Percentiles rank a stretch among this genome's conserved stretches.
Evolutionary conservation across 225 moss, liverwort and hornwort species (phyloP).

Genomic region (Takakia lepidozioides): DNA sequence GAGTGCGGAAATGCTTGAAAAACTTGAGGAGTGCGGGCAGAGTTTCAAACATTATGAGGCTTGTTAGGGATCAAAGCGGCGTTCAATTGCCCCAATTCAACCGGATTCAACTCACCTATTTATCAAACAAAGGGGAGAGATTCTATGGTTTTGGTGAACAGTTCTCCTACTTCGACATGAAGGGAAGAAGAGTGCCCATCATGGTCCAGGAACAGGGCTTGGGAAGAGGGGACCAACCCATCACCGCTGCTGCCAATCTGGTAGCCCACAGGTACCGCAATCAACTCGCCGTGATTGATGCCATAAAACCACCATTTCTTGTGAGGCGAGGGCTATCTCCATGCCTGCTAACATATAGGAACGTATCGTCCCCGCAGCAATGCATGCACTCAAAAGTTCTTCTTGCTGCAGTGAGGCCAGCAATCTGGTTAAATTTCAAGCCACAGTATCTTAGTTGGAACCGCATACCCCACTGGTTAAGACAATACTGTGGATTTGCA

Average conservation of each 20-base stretch:
- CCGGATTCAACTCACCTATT: constrained; percentile 57
- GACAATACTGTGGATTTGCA: too few species aligned
- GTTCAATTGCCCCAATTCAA: constrained; percentile 33
- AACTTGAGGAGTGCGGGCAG: too few species aligned
- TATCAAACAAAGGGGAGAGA: constrained; percentile 41
- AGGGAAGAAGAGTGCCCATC: constrained; percentile 69
- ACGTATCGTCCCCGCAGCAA: too few species aligned
- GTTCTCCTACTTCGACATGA: constrained; percentile 72
- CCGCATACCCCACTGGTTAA: too few species aligned
- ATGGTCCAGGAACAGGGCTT: constrained; percentile 88
- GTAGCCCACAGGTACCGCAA: constrained; percentile 58
- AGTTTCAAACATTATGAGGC: constrained; percentile 2
- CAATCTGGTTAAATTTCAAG: too few species aligned
- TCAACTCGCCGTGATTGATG: too few species aligned
- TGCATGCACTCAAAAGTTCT: too few species aligned
- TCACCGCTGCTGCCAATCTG: constrained; percentile 80
- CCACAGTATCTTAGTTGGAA: too few species aligned
- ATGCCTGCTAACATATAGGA: too few species aligned
- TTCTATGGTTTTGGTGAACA: constrained; percentile 96
- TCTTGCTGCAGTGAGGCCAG: too few species aligned
- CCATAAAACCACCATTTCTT: too few species aligned
- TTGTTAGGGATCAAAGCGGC: constrained; percentile 2
- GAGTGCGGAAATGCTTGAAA: neutral
- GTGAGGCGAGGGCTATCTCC: too few species aligned
- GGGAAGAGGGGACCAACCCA: constrained; percentile 83